Evolutionary conservation across 2,329 filamentous ascomycete species (phyloP), one percentile per base, ranked within the genome.

Genomic region (Biscogniauxia marginata): DNA sequence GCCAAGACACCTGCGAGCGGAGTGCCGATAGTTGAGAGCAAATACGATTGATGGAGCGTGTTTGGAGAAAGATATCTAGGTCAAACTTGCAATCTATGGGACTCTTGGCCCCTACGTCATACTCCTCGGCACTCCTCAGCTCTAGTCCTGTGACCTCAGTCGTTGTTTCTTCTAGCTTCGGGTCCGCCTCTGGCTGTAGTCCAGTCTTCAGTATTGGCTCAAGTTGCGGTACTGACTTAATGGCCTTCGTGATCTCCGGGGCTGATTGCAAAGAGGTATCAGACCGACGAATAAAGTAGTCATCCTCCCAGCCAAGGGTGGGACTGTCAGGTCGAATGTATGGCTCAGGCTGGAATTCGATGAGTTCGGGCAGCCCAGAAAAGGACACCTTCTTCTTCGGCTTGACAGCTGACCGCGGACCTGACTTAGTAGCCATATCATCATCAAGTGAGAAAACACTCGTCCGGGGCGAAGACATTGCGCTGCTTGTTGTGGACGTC

Each of bases 321-420:
- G 83, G 83, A 3, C 83, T 85, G 62, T 86, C 83, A 0, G 83
- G 83, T 7, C 83, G 80, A 57, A 84, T 75, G 25, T 78, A 71
- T 19, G 80, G 79, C 62, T 82, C 70, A 3, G 65, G 74, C 16
- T 72, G 70, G 20, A 68, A 67, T 22, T 71, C 69, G 47, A 68
- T 65, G 25, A 69, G 57, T 25, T 71, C 65, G 0, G 69, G 67
- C 20, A 71, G 49, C 51, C 65, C 63, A 13, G 74, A 77, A 59
- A 78, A 78, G 1, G 75, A 77, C 0, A 78, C 76, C 65, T 77
- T 78, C 65, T 79, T 78, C 57, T 69, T 71, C 11, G 65, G 60
- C 46, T 64, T 69, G 34, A 54, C 48, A n/a, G 43, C 19, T 60
- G 34, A 55, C 50, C 22, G 16, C 19, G 22, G 24, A n/a, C 44